These are phyloP conservation scores for Leucosporidium creatinivorum DNA, from an alignment of 768 basidiomycete species.

Conservation along the genomic window DNA sequence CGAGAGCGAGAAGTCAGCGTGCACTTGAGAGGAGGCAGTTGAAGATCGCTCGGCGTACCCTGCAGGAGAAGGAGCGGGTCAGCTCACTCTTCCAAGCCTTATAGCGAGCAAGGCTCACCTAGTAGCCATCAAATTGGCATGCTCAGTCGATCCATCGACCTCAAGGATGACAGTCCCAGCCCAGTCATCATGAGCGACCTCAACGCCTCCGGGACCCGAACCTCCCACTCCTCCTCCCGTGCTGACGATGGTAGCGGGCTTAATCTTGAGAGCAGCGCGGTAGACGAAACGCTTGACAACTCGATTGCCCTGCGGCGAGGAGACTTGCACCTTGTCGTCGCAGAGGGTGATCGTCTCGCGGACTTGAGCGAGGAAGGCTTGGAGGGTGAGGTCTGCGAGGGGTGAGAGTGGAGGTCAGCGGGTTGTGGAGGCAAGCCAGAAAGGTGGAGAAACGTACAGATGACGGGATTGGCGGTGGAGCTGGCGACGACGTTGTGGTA, in stretches of 20 bases:
- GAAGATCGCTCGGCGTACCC: neutral
- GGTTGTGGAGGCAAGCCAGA: neutral
- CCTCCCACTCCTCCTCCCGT: slow-evolving; percentile 4
- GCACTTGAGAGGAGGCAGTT: too few relatives aligned
- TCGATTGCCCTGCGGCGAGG: slow-evolving; percentile 29
- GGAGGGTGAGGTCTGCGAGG: slow-evolving; percentile 12
- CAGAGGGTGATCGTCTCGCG: slow-evolving; percentile 13
- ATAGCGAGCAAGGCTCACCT: slow-evolving; percentile 4
- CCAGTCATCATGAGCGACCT: slow-evolving; percentile 33
- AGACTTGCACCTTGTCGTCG: slow-evolving; percentile 9
- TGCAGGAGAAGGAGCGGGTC: neutral
- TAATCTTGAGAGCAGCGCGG: slow-evolving; percentile 23
- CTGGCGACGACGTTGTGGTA: slow-evolving; percentile 35
- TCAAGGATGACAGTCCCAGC: slow-evolving; percentile 29
- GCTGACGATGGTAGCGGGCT: slow-evolving; percentile 19
- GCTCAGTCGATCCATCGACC: slow-evolving; percentile 35
- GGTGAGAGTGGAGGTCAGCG: too few relatives aligned
- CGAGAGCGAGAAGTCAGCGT: too few relatives aligned
- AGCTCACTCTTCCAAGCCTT: too few relatives aligned
- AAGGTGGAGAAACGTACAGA: slow-evolving; percentile 28
- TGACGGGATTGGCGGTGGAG: slow-evolving; percentile 30
- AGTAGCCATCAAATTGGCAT: slow-evolving; percentile 26
- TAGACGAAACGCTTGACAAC: slow-evolving; percentile 32
- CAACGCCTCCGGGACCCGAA: slow-evolving; percentile 24
- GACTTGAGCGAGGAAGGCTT: slow-evolving; percentile 1